Base-by-base conservation (phyloP, 2,329 filamentous ascomycete genomes). In the Hypoxylon sp. region DNA sequence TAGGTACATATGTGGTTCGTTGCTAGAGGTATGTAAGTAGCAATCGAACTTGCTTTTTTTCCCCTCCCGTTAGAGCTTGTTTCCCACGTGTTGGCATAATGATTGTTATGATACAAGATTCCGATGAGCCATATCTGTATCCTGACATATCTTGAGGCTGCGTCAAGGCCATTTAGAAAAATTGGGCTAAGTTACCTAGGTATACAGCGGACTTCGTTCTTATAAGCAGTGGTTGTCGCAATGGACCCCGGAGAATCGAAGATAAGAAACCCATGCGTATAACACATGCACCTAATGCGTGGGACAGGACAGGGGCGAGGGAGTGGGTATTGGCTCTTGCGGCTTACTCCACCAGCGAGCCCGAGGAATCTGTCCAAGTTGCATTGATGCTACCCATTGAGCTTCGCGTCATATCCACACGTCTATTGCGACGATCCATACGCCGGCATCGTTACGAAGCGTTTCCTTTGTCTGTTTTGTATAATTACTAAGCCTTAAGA, bases 311-410 rank as follows among this genome's bases (percentile, higher is more conserved):
- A 56, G 37, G 56, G 50, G 24, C 19, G 24, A 3, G 14, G 35
- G 22, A 39, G 35, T 44, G 5, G 19, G 29, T 31, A 37, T 55
- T 31, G 14, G 17, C 17, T 42, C 17, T n/a, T 44, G 42, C 48
- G 65, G 65, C 65, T 68, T 68, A 68, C 65, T 64, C 59, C 59
- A 56, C 59, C 13, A 51, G 54, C 31, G 50, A 56, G 50, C 46
- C 46, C 59, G 55, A 60, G 29, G 31, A 55, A 58, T 47, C 17
- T 55, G 50, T 37, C 33, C 9, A 47, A 33, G 65, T 67, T n/a
- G 44, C 31, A 67, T 60, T 39, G 26, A 60, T 63, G 64, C 56
- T 24, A 67, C 55, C 58, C 54, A 47, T 51, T 17, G 42, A 33
- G 50, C 39, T 58, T 62, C 58, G 19, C 19, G 39, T 26, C 35